Conservation (phyloP, 2,329 filamentous ascomycete species). For the Whalleya microplaca region DNA sequence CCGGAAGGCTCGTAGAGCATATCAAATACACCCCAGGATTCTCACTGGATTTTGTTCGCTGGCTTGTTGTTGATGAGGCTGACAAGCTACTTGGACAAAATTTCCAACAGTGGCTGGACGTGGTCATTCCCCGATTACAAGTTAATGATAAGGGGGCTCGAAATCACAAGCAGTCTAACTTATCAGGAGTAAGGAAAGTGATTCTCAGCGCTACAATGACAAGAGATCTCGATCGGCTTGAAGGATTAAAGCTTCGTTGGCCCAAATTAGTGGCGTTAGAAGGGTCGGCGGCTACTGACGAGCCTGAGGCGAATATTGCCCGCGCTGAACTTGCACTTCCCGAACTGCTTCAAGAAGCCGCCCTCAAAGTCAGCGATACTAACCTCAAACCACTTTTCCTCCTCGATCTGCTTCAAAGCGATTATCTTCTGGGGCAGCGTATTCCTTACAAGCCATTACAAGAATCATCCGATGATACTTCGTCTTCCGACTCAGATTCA, state of each 20-base stretch:
- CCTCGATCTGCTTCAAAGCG: constrained; percentile 71
- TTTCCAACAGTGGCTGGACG: constrained; percentile 86
- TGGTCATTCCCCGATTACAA: constrained; percentile 67
- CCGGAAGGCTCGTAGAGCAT: constrained; percentile 90
- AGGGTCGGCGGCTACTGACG: constrained; percentile 43
- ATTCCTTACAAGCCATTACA: constrained; percentile 16
- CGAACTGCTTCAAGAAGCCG: constrained; percentile 63
- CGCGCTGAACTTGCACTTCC: constrained; percentile 62
- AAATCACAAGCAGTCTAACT: constrained; percentile 56
- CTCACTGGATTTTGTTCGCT: constrained; percentile 74
- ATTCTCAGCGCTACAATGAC: constrained; percentile 94
- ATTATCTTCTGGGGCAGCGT: constrained; percentile 46
- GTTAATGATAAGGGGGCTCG: constrained; percentile 51
- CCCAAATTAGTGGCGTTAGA: constrained; percentile 80
- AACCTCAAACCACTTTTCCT: constrained; percentile 82
- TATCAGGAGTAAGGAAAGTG: constrained; percentile 71
- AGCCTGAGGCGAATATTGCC: constrained; percentile 42
- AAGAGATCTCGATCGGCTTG: constrained; percentile 78
- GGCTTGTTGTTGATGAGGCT: constrained; percentile 92
- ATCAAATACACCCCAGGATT: constrained; percentile 84
- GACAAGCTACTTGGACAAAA: constrained; percentile 90
- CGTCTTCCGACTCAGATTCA: constrained; percentile 37
- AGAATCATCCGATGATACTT: constrained; percentile 25
- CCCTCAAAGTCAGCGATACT: constrained; percentile 69
- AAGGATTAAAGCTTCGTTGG: constrained; percentile 70